Base-by-base conservation (phyloP, 768 basidiomycete species). In the Coprinopsis sp. region DNA sequence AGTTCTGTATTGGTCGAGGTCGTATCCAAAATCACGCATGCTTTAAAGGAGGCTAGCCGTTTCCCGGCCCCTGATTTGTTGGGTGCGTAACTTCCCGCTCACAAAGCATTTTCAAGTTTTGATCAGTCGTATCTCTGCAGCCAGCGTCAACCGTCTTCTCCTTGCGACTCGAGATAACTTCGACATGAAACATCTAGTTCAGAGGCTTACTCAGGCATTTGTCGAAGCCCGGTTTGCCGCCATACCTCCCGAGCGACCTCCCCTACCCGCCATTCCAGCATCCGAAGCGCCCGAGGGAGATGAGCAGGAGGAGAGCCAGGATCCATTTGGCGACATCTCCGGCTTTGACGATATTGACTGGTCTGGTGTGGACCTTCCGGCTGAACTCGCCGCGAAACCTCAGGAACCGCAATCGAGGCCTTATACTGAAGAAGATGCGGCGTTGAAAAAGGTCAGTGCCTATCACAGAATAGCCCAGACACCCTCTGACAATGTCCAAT, bases 301-400 rank as follows among this genome's bases (percentile, higher is more conserved):
- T 14, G 77, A 76, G 29, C 74, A 73, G 34, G 78, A 79, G 55
- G 89, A 91, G 50, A 90, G 84, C 52, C 88, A 93, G 57, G 87
- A 91, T 46, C 81, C 84, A 43, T 91, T 81, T 52, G 79, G 74
- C 13, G 52, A 52, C 21, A 66, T 69, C 34, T 57, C 83, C 31
- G 76, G 79, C 50, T 64, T 84, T 37, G 79, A 84, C 45, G 68
- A 81, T 8, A 45, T 64, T 43, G 85, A 89, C 54, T 82, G 81
- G 18, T 73, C 70, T 13, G 59, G 87, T 1, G 56, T 76, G 14
- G 81, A 77, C 23, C 70, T 81, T 6, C 68, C 87, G 6, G 76
- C 71, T 14, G 68, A 50, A 64, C 47, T 57, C 8, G 64, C 59
- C 12, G 61, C 49, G n/a, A n/a, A n/a, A n/a, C n/a, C n/a, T n/a